Conservation (phyloP, 1,284 basidiomycete species). For the Athelia psychrophila region DNA sequence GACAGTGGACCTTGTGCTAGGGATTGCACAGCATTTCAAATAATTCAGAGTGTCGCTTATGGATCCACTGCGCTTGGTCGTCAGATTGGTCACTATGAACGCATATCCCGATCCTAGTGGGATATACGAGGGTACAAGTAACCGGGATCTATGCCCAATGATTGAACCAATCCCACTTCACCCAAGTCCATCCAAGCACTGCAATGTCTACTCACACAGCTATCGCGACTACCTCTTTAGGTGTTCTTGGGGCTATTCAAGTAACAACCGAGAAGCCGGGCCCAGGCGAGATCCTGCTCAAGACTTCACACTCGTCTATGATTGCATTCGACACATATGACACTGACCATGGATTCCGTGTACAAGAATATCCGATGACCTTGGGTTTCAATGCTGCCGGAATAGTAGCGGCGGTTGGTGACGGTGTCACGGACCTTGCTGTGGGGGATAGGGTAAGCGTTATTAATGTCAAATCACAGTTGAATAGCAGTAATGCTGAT, state of each 20-base stretch:
- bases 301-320: constrained; percentile 42
- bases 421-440: constrained; percentile 34
- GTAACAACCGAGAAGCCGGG: constrained; percentile 38
- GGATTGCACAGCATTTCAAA: too few relatives aligned
- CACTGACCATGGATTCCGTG: constrained; percentile 31
- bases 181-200: too few relatives aligned
- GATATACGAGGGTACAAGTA: too few relatives aligned
- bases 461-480: constrained; percentile 7
- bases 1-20: too few relatives aligned
- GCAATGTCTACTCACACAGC: constrained; percentile 28
- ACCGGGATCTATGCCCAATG: too few relatives aligned
- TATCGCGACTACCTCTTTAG: constrained; percentile 34
- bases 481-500: not conserved
- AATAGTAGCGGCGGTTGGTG: constrained; percentile 36
- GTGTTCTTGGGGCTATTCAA: constrained; percentile 33
- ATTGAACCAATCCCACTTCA: too few relatives aligned
- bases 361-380: constrained; percentile 35
- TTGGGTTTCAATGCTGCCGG: constrained; percentile 42
- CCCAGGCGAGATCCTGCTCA: constrained; percentile 40
- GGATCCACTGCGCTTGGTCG: too few relatives aligned
- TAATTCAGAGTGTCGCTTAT: too few relatives aligned
- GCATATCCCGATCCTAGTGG: too few relatives aligned
- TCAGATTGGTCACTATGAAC: too few relatives aligned
- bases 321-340: constrained; percentile 40
- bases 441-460: constrained; percentile 41